phyloP scores from a whole-genome alignment of 805 yeast species.

The Schizosaccharomyces cryophilus region DNA sequence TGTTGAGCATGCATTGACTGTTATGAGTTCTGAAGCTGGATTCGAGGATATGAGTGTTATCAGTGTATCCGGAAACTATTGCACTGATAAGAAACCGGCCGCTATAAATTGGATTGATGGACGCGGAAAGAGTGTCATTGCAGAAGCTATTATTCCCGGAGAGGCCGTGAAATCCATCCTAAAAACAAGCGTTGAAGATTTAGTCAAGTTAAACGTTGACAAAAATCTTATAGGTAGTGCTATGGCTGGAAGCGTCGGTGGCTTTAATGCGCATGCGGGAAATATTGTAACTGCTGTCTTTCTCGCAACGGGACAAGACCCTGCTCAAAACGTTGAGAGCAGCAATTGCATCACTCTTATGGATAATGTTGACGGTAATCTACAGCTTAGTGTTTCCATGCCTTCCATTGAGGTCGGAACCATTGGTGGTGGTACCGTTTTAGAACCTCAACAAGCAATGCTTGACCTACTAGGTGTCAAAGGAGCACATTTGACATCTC shows the following conservation, averaged over 20 bases:
- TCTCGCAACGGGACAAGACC: conserved; percentile 95
- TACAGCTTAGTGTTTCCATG: conserved; percentile 91
- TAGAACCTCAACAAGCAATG: conserved; percentile 94
- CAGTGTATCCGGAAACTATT: conserved; percentile 88
- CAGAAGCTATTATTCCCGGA: conserved; percentile 75
- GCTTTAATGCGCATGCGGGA: conserved; percentile 95
- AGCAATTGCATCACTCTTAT: conserved; percentile 92
- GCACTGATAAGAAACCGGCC: conserved; percentile 93
- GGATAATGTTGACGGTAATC: conserved; percentile 57
- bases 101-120: conserved; percentile 99
- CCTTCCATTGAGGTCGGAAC: conserved; percentile 98
- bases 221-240: conserved; percentile 92
- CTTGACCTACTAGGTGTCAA: conserved; percentile 77
- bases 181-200: conserved; percentile 76
- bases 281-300: conserved; percentile 83
- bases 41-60: conserved; percentile 84
- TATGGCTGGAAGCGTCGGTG: conserved; percentile 96
- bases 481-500: conserved; percentile 82
- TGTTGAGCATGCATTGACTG: conserved; percentile 63
- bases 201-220: conserved; percentile 67
- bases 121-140: conserved; percentile 92
- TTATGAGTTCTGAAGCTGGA: conserved; percentile 70
- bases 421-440: conserved; percentile 94
- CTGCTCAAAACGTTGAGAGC: conserved; percentile 96
- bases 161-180: conserved; percentile 58